Percentiles rank a stretch among this genome's conserved stretches.
Evolutionary conservation across 345 rosid genomes (phyloP).

Genomic region (Nasturtium officinale): DNA sequence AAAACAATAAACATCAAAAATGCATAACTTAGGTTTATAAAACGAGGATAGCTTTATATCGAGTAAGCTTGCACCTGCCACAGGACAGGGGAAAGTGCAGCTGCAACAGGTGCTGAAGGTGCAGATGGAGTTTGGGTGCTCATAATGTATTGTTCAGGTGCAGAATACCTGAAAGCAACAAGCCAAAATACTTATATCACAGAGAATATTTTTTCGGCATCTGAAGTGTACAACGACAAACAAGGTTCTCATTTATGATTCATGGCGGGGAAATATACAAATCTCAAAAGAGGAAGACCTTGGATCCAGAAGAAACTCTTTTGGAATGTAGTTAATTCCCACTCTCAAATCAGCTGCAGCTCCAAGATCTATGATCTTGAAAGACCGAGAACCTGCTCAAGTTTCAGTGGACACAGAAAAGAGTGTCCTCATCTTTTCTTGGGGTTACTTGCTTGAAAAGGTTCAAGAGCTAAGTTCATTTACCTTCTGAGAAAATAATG

Average conservation of each 20-base stretch:
- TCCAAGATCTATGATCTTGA: conserved; percentile 97
- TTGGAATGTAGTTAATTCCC: conserved; percentile 95
- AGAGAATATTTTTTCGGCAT: background rate
- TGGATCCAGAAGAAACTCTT: conserved; percentile 94
- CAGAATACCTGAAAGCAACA: conserved; percentile 68
- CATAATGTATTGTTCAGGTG: conserved; percentile 99
- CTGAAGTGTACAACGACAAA: background rate
- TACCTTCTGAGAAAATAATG: conserved; percentile 95
- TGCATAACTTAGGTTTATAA: background rate
- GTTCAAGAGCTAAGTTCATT: conserved; percentile 27
- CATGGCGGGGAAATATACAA: conserved; percentile 13
- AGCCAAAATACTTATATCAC: background rate
- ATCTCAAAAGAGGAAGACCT: conserved; percentile 48
- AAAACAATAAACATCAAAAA: conserved; percentile 30
- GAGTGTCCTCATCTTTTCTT: conserved; percentile 18
- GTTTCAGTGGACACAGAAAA: conserved; percentile 29
- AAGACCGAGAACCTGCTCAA: conserved; percentile 74
- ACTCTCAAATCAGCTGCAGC: conserved; percentile 97
- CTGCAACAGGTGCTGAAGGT: conserved; percentile 95
- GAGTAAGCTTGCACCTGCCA: conserved; percentile 76
- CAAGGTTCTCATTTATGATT: conserved; percentile 10
- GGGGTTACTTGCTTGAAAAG: conserved; percentile 8
- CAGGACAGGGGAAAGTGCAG: conserved; percentile 92
- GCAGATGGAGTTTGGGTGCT: conserved; percentile 99
- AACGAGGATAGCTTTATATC: conserved; percentile 19